phyloP scores from a whole-genome alignment of 2,329 filamentous ascomycete genomes.

The Beauveria asiatica region DNA sequence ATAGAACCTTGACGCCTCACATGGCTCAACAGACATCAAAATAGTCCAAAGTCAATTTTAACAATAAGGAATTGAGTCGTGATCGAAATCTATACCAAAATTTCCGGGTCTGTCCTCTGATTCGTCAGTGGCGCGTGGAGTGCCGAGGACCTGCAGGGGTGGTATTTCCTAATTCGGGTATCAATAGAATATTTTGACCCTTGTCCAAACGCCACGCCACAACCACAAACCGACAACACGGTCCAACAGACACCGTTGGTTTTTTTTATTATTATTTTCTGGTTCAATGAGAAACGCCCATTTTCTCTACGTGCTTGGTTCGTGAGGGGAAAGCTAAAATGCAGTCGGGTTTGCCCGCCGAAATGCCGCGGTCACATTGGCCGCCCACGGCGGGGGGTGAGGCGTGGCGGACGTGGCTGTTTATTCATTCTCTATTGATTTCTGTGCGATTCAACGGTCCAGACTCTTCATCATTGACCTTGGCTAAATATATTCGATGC shows the following conservation, averaged over 20 bases:
- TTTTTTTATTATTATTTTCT: background rate
- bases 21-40: no score
- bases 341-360: background rate
- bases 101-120: background rate
- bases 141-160: background rate
- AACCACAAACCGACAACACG: background rate
- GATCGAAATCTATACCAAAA: no score
- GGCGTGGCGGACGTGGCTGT: background rate
- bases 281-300: no score
- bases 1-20: no score
- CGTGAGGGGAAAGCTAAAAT: no score
- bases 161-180: constrained; percentile 10
- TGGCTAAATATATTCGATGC: background rate
- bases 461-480: background rate
- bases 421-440: background rate
- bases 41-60: no score
- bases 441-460: background rate
- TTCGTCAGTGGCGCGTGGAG: background rate
- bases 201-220: background rate
- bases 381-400: background rate
- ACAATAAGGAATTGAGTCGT: no score
- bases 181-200: constrained; percentile 8
- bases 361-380: background rate
- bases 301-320: no score
- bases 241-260: background rate